phyloP scores from a whole-genome alignment of 208 protist species.

The Leishmania tarentolae region DNA sequence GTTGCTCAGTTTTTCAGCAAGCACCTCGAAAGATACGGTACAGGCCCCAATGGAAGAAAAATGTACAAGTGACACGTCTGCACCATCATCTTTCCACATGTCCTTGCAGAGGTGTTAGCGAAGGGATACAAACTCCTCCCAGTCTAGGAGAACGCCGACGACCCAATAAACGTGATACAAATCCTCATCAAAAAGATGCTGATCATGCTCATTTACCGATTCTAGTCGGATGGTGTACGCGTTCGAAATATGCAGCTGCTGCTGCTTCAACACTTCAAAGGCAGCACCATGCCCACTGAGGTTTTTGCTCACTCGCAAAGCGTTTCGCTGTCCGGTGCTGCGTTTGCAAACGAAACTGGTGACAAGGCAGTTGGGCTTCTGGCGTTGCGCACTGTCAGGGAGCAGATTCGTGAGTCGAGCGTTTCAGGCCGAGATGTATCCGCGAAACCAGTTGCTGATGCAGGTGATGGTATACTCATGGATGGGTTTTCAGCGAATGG shows the following conservation, averaged over 20 bases:
- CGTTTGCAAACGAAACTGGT: slow-evolving; percentile 31
- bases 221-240: slow-evolving; percentile 32
- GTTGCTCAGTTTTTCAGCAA: slow-evolving; percentile 66
- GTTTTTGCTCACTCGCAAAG: slow-evolving; percentile 50
- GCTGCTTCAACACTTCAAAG: slow-evolving; percentile 43
- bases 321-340: slow-evolving; percentile 45
- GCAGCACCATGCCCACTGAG: slow-evolving; percentile 43
- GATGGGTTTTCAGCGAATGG: slow-evolving; percentile 43
- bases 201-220: slow-evolving; percentile 57
- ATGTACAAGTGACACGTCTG: slow-evolving; percentile 62
- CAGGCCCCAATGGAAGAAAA: slow-evolving; percentile 33
- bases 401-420: slow-evolving; percentile 63
- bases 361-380: slow-evolving; percentile 49
- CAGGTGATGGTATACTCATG: slow-evolving; percentile 59
- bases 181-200: slow-evolving; percentile 65
- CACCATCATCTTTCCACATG: slow-evolving; percentile 37
- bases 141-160: slow-evolving; percentile 52
- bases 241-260: slow-evolving; percentile 61
- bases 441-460: slow-evolving; percentile 40
- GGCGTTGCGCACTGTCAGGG: slow-evolving; percentile 58
- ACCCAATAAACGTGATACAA: slow-evolving; percentile 46
- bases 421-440: slow-evolving; percentile 70
- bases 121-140: slow-evolving; percentile 63
- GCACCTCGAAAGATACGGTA: slow-evolving; percentile 49
- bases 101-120: slow-evolving; percentile 46